These are phyloP conservation scores for Penicillium sp. DNA, from an alignment of 2,329 filamentous ascomycete genomes.

Conservation along the genomic window DNA sequence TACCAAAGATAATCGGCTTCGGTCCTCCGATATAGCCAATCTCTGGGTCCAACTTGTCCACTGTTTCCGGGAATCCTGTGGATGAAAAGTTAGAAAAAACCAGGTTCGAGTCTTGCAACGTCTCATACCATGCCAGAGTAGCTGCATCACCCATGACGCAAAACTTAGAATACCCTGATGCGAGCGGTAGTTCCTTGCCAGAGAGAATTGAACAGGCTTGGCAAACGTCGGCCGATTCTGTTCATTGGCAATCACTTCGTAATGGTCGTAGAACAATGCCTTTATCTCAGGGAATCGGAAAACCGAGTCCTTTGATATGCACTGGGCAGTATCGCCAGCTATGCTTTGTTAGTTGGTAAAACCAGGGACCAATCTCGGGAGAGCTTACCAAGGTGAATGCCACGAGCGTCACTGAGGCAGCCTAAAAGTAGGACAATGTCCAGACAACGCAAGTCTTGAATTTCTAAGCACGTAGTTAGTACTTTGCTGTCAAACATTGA, in stretches of 20 bases:
- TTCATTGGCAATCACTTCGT: constrained; percentile 10
- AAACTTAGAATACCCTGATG: constrained; percentile 29
- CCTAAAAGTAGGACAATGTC: constrained; percentile 24
- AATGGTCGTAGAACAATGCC: constrained; percentile 24
- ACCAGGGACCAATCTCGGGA: no score
- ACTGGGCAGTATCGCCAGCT: constrained; percentile 30
- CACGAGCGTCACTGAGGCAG: constrained; percentile 20
- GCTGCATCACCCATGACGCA: constrained; percentile 25
- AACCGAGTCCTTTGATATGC: constrained; percentile 29
- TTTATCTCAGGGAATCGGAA: constrained; percentile 30
- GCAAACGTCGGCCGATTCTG: constrained; percentile 8
- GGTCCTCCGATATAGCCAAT: constrained; percentile 23
- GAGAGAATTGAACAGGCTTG: constrained; percentile 20
- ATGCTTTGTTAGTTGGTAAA: not conserved
- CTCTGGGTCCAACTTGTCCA: constrained; percentile 27
- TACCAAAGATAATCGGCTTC: constrained; percentile 17
- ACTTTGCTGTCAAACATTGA: not conserved
- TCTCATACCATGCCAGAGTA: constrained; percentile 21
- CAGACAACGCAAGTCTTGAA: constrained; percentile 25
- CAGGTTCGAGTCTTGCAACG: no score
- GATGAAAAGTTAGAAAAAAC: not conserved
- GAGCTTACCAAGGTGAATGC: constrained; percentile 23
- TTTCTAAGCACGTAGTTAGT: constrained; percentile 16
- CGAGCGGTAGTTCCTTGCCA: constrained; percentile 28
- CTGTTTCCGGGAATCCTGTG: constrained; percentile 23